Evolutionary conservation across 2,329 filamentous ascomycete species (phyloP).

Genomic region (Alternaria conjuncta): DNA sequence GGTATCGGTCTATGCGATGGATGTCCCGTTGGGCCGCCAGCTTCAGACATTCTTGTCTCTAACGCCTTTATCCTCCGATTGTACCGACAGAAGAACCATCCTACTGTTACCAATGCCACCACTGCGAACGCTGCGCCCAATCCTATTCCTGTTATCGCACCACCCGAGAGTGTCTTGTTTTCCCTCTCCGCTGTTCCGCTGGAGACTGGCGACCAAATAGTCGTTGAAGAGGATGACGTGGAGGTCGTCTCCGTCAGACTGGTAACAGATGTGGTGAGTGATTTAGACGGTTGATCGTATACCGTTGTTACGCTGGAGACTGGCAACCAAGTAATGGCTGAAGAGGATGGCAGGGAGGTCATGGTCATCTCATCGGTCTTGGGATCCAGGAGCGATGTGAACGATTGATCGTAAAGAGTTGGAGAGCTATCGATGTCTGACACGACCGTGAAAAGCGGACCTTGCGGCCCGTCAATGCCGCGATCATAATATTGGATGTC

Average conservation of each 20-base stretch:
- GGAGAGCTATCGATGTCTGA: not conserved
- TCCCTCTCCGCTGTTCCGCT: not conserved
- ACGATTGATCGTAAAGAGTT: not conserved
- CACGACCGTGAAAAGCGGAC: not conserved
- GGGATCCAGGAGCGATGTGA: not conserved
- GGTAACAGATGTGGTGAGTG: not conserved
- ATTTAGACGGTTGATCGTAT: not conserved
- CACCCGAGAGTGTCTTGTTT: not conserved
- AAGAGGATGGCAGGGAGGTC: not conserved
- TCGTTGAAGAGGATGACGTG: not conserved
- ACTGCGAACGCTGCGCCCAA: not conserved
- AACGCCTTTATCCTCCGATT: not conserved
- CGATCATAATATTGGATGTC: not conserved
- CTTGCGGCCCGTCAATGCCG: not conserved
- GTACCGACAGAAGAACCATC: not conserved
- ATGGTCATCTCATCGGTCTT: rapidly evolving
- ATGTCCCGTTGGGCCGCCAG: not conserved
- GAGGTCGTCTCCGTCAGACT: not conserved
- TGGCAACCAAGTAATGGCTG: not conserved
- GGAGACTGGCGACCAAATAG: not conserved
- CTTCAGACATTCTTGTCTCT: not conserved
- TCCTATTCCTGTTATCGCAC: not conserved
- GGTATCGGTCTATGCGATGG: not conserved
- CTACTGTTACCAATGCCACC: not conserved
- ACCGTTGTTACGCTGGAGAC: not conserved